A percentile compares a stretch with the other conserved stretches of the same genome.
phyloP scores from a whole-genome alignment of 768 basidiomycete genomes.

The Grammothele lineata region DNA sequence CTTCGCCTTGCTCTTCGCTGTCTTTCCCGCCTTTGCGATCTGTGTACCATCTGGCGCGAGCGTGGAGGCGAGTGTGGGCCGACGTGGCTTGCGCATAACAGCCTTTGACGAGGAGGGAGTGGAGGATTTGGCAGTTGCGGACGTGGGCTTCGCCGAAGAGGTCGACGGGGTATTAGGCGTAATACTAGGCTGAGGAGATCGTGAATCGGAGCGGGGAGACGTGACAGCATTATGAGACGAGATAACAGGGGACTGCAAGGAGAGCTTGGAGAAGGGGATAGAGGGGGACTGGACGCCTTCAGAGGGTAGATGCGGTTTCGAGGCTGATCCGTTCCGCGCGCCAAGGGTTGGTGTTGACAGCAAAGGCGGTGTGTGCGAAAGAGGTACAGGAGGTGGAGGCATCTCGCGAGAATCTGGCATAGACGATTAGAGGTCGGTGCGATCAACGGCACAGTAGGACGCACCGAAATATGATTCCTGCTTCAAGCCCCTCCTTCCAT shows the following conservation, averaged over 20 bases:
- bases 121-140: background rate
- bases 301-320: background rate
- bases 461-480: conserved; percentile 9
- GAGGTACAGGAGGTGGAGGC: conserved; percentile 52
- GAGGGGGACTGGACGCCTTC: conserved; percentile 37
- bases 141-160: background rate
- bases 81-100: conserved; percentile 1
- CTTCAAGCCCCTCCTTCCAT: too few species aligned
- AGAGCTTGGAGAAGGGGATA: conserved; percentile 48
- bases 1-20: background rate
- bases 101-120: background rate
- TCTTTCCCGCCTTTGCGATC: too few species aligned
- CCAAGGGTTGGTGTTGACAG: conserved; percentile 17
- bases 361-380: conserved; percentile 38
- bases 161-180: background rate
- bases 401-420: conserved; percentile 35
- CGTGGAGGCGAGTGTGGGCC: background rate
- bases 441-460: conserved; percentile 1
- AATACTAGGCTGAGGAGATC: too few species aligned
- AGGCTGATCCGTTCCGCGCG: conserved; percentile 9
- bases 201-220: conserved; percentile 4
- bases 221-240: conserved; percentile 5
- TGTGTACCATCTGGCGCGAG: too few species aligned
- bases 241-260: conserved; percentile 36
- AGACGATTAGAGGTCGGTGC: background rate